phyloP scores from a whole-genome alignment of 106 monocot species.

The Platanthera zijinensis region DNA sequence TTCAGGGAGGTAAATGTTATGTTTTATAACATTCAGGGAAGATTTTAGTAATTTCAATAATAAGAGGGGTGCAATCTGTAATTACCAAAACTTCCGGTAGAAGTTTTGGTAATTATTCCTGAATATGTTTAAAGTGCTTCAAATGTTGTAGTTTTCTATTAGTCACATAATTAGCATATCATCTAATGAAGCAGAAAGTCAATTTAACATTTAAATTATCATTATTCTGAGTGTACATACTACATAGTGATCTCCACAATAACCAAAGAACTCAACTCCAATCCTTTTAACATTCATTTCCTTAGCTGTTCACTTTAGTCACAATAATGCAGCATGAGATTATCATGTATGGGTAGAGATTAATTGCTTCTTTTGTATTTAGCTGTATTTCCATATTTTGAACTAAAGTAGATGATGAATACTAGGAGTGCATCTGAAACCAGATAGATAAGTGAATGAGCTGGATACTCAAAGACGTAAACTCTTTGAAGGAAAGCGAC shows the following conservation, averaged over 20 bases:
- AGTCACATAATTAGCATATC: neutral
- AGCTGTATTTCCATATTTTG: neutral
- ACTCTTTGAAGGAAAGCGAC: constrained; percentile 90
- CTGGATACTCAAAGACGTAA: constrained; percentile 80
- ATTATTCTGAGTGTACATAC: neutral
- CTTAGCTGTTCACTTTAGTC: neutral
- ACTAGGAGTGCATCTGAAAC: neutral
- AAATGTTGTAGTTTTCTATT: neutral
- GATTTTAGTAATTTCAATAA: no score
- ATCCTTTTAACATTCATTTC: neutral
- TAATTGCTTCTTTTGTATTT: neutral
- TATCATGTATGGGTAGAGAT: neutral
- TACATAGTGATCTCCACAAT: neutral
- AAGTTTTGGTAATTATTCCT: no score
- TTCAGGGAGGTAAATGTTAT: no score
- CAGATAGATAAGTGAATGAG: neutral
- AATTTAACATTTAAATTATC: neutral
- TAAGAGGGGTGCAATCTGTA: no score
- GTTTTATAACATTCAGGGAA: no score
- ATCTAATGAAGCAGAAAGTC: neutral
- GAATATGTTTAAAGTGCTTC: neutral
- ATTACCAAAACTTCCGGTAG: no score
- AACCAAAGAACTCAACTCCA: neutral
- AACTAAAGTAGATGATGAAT: neutral
- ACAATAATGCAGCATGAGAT: neutral